Conservation (phyloP, 2,329 filamentous ascomycete species). For the Nakataea oryzae region DNA sequence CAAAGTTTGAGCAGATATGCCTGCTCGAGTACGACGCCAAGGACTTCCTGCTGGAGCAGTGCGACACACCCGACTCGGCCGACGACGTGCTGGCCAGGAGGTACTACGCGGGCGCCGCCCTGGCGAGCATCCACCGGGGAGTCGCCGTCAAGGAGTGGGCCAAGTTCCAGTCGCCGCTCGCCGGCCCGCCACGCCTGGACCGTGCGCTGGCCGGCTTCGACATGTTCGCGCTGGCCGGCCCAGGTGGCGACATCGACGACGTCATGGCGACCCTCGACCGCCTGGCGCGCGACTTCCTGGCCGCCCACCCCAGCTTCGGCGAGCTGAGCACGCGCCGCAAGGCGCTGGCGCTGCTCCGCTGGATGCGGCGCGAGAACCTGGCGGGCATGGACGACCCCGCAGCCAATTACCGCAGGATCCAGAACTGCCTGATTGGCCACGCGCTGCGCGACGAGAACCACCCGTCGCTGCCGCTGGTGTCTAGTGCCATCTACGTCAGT, state of each 20-base stretch:
- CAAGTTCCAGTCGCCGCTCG: conserved; percentile 31
- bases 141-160: conserved; percentile 72
- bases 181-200: conserved; percentile 42
- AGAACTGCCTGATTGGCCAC: conserved; percentile 81
- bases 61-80: conserved; percentile 42
- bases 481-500: conserved; percentile 75
- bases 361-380: conserved; percentile 58
- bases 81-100: conserved; percentile 71
- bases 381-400: conserved; percentile 58
- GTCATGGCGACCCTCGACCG: conserved; percentile 50
- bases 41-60: conserved; percentile 65
- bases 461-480: conserved; percentile 76
- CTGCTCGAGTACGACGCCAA: conserved; percentile 77
- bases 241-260: conserved; percentile 63
- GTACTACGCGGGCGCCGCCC: conserved; percentile 64
- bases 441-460: conserved; percentile 64
- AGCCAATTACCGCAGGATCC: conserved; percentile 63
- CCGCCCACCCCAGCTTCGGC: conserved; percentile 39
- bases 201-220: conserved; percentile 74
- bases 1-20: conserved; percentile 61
- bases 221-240: conserved; percentile 71
- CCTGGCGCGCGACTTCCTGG: conserved; percentile 46
- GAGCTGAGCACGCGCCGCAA: conserved; percentile 52
- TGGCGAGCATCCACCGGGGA: conserved; percentile 72
- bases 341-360: conserved; percentile 57